phyloP scores from a whole-genome alignment of 2,329 filamentous ascomycete species.

The Scorias spongiosa region DNA sequence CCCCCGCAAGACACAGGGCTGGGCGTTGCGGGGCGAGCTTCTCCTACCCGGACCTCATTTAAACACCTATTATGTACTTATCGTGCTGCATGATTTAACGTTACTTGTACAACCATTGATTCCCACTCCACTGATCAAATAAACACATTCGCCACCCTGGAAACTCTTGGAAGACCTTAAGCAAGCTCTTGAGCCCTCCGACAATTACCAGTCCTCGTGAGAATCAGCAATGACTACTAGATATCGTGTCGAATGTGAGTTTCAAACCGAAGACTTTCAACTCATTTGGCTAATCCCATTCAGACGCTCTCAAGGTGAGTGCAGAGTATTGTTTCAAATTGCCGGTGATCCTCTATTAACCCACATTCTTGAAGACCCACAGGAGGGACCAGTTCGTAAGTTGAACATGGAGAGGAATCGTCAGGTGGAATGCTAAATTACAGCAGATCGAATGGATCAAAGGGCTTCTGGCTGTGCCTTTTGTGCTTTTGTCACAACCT shows the following conservation, averaged over 20 bases:
- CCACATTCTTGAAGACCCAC: slow-evolving; percentile 53
- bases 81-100: too few species aligned
- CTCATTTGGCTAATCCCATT: not conserved
- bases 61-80: too few species aligned
- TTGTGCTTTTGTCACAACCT: slow-evolving; percentile 90
- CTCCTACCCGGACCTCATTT: too few species aligned
- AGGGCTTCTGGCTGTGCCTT: slow-evolving; percentile 72
- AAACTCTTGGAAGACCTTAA: too few species aligned
- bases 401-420: not conserved
- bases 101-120: too few species aligned
- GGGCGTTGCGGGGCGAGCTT: too few species aligned
- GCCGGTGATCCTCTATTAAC: not conserved
- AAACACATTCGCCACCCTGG: too few species aligned
- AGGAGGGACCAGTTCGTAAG: slow-evolving; percentile 78
- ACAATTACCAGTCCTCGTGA: too few species aligned
- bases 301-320: slow-evolving; percentile 50
- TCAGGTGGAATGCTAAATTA: not conserved
- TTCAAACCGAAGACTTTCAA: not conserved
- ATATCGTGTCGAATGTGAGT: slow-evolving; percentile 24
- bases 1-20: too few species aligned
- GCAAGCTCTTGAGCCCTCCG: too few species aligned
- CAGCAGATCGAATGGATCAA: slow-evolving; percentile 60
- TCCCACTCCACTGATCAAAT: too few species aligned
- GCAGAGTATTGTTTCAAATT: not conserved
- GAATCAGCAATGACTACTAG: slow-evolving; percentile 20